Conservation (phyloP, 257 asterid genomes). For the Solanum clarkiae region DNA sequence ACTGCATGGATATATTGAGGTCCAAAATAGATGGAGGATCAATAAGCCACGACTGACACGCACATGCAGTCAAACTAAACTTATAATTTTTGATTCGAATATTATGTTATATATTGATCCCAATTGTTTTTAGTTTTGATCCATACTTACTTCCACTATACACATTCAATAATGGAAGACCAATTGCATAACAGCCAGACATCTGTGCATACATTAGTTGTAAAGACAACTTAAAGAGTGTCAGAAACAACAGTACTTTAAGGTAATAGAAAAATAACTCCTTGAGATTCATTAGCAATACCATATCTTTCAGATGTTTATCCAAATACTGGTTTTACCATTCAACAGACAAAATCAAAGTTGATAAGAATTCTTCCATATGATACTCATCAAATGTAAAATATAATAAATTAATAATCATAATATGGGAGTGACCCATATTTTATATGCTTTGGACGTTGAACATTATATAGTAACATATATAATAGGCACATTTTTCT, state of each 20-base stretch:
- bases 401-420: not conserved
- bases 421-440: not conserved
- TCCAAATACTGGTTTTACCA: not conserved
- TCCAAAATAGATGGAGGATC: constrained; percentile 22
- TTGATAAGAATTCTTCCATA: not conserved
- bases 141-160: constrained; percentile 8
- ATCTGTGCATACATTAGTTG: constrained; percentile 1
- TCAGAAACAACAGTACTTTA: not conserved
- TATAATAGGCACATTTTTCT: not conserved
- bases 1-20: constrained; percentile 6
- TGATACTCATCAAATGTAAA: not conserved
- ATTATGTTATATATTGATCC: constrained; percentile 12
- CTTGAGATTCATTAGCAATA: not conserved
- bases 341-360: not conserved
- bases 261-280: constrained; percentile 6
- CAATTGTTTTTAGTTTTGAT: not conserved
- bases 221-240: constrained; percentile 5
- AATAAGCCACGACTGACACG: not conserved
- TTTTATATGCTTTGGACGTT: not conserved
- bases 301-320: constrained; percentile 1
- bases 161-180: constrained; percentile 15
- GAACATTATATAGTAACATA: not conserved
- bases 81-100: constrained; percentile 6
- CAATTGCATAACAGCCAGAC: not conserved
- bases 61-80: constrained; percentile 22